These are phyloP conservation scores for Cotoneaster glaucophyllus DNA, from an alignment of 306 rosid genomes.

Conservation along the genomic window DNA sequence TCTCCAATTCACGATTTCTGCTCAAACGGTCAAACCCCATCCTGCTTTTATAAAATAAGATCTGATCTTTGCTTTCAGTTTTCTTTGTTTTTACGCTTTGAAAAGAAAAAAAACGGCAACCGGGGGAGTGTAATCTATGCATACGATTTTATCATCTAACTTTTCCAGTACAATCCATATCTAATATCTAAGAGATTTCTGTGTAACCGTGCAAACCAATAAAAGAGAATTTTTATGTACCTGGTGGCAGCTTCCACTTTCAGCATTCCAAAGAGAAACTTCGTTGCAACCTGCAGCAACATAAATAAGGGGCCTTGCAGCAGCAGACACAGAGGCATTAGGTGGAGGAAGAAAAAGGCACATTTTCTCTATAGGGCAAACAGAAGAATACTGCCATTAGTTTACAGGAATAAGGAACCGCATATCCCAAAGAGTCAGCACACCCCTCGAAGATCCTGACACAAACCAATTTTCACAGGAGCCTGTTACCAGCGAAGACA, in stretches of 20 bases:
- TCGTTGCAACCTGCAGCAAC: constrained; percentile 94
- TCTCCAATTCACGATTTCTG: not conserved
- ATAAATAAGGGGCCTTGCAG: constrained; percentile 86
- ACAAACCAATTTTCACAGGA: constrained; percentile 95
- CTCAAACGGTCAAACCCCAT: not conserved
- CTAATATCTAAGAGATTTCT: constrained; percentile 4
- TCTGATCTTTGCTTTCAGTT: not conserved
- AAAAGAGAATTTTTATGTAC: constrained; percentile 33
- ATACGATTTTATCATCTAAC: not conserved
- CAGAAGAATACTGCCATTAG: constrained; percentile 77
- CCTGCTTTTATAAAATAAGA: not conserved
- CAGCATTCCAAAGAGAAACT: constrained; percentile 99
- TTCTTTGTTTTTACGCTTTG: not conserved
- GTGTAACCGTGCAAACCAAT: not conserved
- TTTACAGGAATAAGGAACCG: constrained; percentile 86
- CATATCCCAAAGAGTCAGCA: constrained; percentile 92
- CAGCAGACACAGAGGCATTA: constrained; percentile 57
- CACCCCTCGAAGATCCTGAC: constrained; percentile 92
- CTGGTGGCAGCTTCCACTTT: constrained; percentile 96
- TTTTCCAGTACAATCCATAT: not conserved
- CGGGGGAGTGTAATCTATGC: not conserved
- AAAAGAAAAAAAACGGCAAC: not conserved
- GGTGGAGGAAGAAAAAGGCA: constrained; percentile 80
- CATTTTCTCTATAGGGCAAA: constrained; percentile 88
- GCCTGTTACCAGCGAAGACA: constrained; percentile 66